Base-by-base conservation (phyloP, 2,329 filamentous ascomycete species). In the Microcyclosporella mali region DNA sequence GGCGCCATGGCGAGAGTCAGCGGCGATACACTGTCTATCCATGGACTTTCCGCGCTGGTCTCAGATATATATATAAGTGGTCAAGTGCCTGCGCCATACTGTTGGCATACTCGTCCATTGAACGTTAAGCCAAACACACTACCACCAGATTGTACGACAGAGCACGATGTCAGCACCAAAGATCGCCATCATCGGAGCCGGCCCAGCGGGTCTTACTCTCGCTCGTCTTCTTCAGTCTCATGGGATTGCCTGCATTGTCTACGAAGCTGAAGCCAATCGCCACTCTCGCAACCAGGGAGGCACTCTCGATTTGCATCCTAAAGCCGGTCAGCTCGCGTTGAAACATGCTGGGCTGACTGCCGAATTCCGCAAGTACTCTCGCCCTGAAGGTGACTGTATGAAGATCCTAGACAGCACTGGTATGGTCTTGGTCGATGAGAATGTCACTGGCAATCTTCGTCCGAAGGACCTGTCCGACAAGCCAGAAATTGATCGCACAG, bases 401-500 rank as follows among this genome's bases (percentile, higher is more conserved):
- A 37, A 21, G 29, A 29, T 49, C 9, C 45, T 42, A 14, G 53
- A 60, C 39, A 41, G 39, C 14, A 14, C 44, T 14, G 56, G 56
- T 3, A 49, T 54, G 2, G 37, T 49, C 3, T 46, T 17, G 33
- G 9, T 45, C 19, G 43, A 41, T 15, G 21, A 50, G 30, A 45
- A 56, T 4, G 15, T 40, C 21, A 32, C 18, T 9, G 33, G 33
- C 15, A 36, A 36, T 11, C 33, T 12, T 21, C 18, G 33, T 12
- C 11, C 16, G 3, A 7, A 12, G 9, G 33, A 36, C 30, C 21
- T 29, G 7, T 30, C 36, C 14, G 30, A 38, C 29, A 51, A 57
- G 4, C 56, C 59, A 29, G 62, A 65, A 31, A 66, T 67, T 32
- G 64, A 66, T 41, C 54, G 65, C 4, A 52, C 56, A 27, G 36